Evolutionary conservation across 1,139 yeast genomes (phyloP).

Genomic region (Arxiozyma slooffiae): DNA sequence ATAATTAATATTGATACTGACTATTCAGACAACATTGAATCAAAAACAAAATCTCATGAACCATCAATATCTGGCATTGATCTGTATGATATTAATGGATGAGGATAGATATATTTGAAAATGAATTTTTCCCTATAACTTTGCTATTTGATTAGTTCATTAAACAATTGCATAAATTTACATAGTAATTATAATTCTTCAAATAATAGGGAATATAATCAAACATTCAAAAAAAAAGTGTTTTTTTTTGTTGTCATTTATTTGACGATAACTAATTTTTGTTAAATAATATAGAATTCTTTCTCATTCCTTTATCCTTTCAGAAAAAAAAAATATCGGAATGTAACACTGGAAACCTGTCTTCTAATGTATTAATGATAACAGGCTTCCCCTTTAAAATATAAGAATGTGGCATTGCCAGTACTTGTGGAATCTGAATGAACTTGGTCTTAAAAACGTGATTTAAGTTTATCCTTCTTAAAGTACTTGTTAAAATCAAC

Average conservation of each 20-base stretch:
- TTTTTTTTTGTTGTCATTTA: slow-evolving; percentile 7
- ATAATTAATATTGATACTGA: neutral
- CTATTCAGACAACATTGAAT: neutral
- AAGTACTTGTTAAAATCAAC: slow-evolving; percentile 68
- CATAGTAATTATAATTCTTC: too few species aligned
- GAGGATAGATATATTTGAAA: neutral
- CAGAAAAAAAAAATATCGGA: slow-evolving; percentile 11
- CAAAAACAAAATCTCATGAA: neutral
- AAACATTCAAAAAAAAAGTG: neutral
- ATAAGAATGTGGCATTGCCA: slow-evolving; percentile 18
- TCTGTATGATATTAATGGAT: slow-evolving; percentile 21
- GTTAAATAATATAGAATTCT: slow-evolving; percentile 13
- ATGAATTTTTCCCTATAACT: neutral
- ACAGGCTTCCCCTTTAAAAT: slow-evolving; percentile 22
- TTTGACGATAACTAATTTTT: slow-evolving; percentile 21
- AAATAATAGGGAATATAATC: neutral
- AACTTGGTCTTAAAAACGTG: slow-evolving; percentile 30
- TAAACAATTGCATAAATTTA: neutral
- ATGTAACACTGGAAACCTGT: slow-evolving; percentile 13
- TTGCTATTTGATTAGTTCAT: neutral
- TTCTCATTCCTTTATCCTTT: slow-evolving; percentile 13
- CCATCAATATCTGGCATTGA: slow-evolving; percentile 1
- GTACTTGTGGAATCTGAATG: slow-evolving; percentile 5
- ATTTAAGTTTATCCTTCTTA: slow-evolving; percentile 45
- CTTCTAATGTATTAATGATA: slow-evolving; percentile 12